A percentile compares a stretch with the other conserved stretches of the same genome.
phyloP scores from a whole-genome alignment of 345 rosid genomes.

The Theobroma cacao region DNA sequence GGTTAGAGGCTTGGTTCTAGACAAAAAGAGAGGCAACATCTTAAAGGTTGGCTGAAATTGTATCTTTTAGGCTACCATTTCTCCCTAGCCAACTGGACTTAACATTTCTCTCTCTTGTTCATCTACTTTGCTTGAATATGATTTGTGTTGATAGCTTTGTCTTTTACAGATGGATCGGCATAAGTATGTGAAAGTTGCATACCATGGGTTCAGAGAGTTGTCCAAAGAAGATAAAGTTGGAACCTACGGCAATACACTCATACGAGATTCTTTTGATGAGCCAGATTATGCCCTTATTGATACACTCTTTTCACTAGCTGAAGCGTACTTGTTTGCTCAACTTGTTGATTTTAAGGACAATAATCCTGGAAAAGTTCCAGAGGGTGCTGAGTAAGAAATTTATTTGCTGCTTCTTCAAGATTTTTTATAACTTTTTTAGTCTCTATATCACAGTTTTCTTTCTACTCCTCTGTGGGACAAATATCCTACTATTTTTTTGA shows the following conservation, averaged over 20 bases:
- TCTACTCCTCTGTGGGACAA: background rate
- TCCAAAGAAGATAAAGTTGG: constrained; percentile 90
- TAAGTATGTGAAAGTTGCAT: constrained; percentile 95
- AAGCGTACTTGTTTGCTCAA: constrained; percentile 94
- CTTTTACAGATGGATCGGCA: constrained; percentile 89
- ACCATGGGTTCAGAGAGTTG: constrained; percentile 92
- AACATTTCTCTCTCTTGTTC: background rate
- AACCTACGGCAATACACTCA: constrained; percentile 75
- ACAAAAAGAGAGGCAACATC: constrained; percentile 96
- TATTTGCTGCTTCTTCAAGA: background rate
- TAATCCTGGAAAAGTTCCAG: constrained; percentile 63
- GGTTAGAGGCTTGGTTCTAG: constrained; percentile 97
- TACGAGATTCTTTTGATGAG: constrained; percentile 90
- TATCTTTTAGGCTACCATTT: background rate
- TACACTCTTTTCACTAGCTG: constrained; percentile 95
- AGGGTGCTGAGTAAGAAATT: constrained; percentile 63
- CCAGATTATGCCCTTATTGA: constrained; percentile 97
- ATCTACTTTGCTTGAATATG: background rate
- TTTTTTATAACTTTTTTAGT: background rate
- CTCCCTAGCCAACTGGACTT: background rate
- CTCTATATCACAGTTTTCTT: background rate
- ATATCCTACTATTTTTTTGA: background rate
- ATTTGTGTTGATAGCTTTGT: constrained; percentile 16
- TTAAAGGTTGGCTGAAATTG: constrained; percentile 52
- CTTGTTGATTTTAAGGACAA: constrained; percentile 89